Evolutionary conservation across 2,329 filamentous ascomycete species (phyloP).

Genomic region (Penicillium psychrosexuale): DNA sequence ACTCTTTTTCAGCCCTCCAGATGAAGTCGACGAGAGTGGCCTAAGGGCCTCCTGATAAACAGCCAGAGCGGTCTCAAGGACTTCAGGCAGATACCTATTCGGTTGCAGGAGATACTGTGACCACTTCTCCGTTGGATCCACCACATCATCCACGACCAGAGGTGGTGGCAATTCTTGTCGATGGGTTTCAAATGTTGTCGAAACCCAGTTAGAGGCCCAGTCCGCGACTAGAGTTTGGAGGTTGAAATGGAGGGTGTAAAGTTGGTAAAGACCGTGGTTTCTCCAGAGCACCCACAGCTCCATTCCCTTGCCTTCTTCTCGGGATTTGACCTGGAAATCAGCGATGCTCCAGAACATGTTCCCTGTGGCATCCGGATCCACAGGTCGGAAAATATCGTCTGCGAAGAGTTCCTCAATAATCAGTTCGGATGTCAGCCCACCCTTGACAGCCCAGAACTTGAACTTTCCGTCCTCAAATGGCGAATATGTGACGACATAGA

Average conservation of each 20-base stretch:
- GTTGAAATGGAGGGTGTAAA: conserved; percentile 71
- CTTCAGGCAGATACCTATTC: conserved; percentile 73
- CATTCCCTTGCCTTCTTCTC: conserved; percentile 53
- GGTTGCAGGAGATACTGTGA: conserved; percentile 77
- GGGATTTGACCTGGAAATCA: conserved; percentile 65
- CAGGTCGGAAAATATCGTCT: conserved; percentile 61
- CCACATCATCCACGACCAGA: conserved; percentile 61
- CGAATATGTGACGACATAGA: conserved; percentile 76
- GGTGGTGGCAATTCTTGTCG: conserved; percentile 53
- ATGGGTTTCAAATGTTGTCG: conserved; percentile 61
- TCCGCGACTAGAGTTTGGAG: conserved; percentile 60
- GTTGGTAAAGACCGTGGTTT: conserved; percentile 73
- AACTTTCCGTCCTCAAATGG: conserved; percentile 85
- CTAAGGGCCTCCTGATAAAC: conserved; percentile 70
- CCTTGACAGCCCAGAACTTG: conserved; percentile 82
- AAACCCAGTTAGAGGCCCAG: conserved; percentile 69
- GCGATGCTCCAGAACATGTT: conserved; percentile 77
- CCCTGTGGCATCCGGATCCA: conserved; percentile 58
- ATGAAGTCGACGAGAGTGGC: conserved; percentile 32
- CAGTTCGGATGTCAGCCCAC: conserved; percentile 55
- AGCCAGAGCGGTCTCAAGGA: conserved; percentile 76
- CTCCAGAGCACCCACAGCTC: conserved; percentile 78
- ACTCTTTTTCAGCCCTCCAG: conserved; percentile 46
- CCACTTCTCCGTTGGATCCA: conserved; percentile 80
- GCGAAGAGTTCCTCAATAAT: conserved; percentile 71